phyloP scores from a whole-genome alignment of 768 basidiomycete genomes.

The Coprinopsis strossmayeri region DNA sequence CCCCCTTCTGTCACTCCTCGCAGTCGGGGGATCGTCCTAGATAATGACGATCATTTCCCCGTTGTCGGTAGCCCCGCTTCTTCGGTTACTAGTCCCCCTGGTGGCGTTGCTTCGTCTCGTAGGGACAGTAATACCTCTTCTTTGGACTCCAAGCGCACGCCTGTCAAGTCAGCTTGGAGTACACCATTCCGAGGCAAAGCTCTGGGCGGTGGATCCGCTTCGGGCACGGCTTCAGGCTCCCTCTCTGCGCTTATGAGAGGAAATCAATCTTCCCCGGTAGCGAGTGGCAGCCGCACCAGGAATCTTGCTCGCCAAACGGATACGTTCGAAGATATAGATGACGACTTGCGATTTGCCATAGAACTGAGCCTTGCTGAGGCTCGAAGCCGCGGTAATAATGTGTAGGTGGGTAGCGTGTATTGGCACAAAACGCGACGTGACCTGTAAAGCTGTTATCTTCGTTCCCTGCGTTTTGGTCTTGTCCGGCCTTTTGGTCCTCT shows the following conservation, averaged over 20 bases:
- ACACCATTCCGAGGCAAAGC: background rate
- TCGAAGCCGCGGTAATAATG: conserved; percentile 28
- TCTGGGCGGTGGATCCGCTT: too few relatives aligned
- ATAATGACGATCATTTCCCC: background rate
- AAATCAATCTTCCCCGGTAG: too few relatives aligned
- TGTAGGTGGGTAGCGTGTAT: background rate
- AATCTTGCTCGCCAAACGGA: background rate
- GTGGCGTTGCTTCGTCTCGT: background rate
- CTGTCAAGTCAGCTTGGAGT: background rate
- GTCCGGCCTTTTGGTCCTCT: too few relatives aligned
- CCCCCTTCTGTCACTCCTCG: background rate
- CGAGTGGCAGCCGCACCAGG: background rate
- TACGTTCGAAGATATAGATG: conserved; percentile 42
- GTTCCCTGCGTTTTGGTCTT: too few relatives aligned
- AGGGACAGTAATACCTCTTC: conserved; percentile 1
- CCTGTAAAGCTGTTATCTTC: too few relatives aligned
- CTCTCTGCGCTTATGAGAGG: too few relatives aligned
- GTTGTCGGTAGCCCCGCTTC: background rate
- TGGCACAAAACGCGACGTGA: too few relatives aligned
- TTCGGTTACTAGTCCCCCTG: background rate
- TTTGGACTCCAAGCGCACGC: background rate
- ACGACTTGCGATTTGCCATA: conserved; percentile 57
- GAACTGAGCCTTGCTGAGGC: conserved; percentile 70
- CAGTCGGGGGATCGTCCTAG: background rate
- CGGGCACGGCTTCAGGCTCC: too few relatives aligned